Base-by-base conservation (phyloP, 192 early-diverging fungal genomes). In the Coemansia sp. region DNA sequence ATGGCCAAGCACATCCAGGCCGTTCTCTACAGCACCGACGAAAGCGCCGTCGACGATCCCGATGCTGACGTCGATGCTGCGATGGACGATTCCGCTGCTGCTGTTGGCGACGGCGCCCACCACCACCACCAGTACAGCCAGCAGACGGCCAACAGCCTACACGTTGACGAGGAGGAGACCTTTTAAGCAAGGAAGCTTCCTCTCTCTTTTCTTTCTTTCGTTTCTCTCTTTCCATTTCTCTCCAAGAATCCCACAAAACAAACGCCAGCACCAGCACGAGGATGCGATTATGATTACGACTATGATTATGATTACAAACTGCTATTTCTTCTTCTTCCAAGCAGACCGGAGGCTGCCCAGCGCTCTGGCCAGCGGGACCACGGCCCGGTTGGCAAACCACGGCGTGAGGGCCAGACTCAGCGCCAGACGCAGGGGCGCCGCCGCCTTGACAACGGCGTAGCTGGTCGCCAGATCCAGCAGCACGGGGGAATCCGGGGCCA, bases 1-100 rank as follows among this genome's bases (percentile, higher is more conserved):
- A 75, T 92, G 67, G 83, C 92, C 68, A 90, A 90, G 66, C 86
- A 94, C 7, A 89, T 98, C 68, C 90, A 94, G 70, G 77, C 71
- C 48, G 93, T 99, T 70, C 88, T 99, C 84, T 99, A 99, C 79
- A 95, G 90, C 83, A 94, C 89, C 65, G 90, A 89, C 57, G 89
- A 86, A 64, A 62, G 67, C 9, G 55, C 61, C 22, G 79, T 61
- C 12, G 65, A 80, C 40, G 72, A 70, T 1, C 42, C 39, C 14
- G 64, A 65, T 7, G 43, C 22, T 5, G 22, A n/a, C 13, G 42
- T 44, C 2, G 57, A 58, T 25, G 20, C 51, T 10, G 51, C 51
- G 9, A 54, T 54, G 51, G 32, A 32, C 32, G 32, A 32, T 2
- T 32, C 32, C 2, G 32, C 32, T 32, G 63, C 63, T n/a, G 45